Percentiles rank a stretch among this genome's conserved stretches.
Evolutionary conservation across 495 filamentous ascomycete genomes (phyloP).

Genomic region (Daldinia decipiens): DNA sequence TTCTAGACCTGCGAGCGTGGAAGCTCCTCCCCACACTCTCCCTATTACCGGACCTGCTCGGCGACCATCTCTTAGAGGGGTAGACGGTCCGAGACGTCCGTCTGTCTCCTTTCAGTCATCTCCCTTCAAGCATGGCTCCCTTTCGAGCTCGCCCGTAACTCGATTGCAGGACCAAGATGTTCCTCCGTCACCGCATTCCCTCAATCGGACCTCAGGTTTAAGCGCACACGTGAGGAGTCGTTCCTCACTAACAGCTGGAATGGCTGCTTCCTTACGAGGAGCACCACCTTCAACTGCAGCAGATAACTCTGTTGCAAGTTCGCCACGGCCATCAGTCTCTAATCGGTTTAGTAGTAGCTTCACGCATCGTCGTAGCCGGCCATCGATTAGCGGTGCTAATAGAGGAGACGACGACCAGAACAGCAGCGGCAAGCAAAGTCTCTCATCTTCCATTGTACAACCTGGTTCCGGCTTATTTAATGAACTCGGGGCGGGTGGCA

Average conservation of each 20-base stretch:
- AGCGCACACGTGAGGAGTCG: slow-evolving; percentile 73
- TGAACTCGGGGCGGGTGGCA: slow-evolving; percentile 74
- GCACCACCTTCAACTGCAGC: slow-evolving; percentile 63
- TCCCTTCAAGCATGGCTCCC: slow-evolving; percentile 91
- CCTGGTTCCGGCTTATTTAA: slow-evolving; percentile 85
- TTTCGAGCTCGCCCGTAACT: slow-evolving; percentile 83
- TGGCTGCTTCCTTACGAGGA: slow-evolving; percentile 70
- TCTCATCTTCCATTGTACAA: slow-evolving; percentile 81
- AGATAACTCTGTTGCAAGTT: slow-evolving; percentile 68
- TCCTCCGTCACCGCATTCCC: slow-evolving; percentile 69
- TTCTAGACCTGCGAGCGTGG: slow-evolving; percentile 65
- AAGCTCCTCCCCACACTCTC: slow-evolving; percentile 56
- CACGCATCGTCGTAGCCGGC: slow-evolving; percentile 75
- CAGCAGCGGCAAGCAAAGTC: slow-evolving; percentile 88
- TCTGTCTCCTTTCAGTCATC: slow-evolving; percentile 86
- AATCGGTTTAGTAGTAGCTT: slow-evolving; percentile 82
- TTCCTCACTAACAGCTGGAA: slow-evolving; percentile 70
- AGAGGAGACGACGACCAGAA: slow-evolving; percentile 83
- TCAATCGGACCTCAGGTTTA: slow-evolving; percentile 60
- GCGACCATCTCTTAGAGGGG: slow-evolving; percentile 57
- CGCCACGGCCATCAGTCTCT: slow-evolving; percentile 78
- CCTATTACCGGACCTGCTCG: slow-evolving; percentile 51
- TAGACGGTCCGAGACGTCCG: slow-evolving; percentile 64
- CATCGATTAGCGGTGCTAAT: slow-evolving; percentile 76
- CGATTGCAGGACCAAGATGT: slow-evolving; percentile 53